phyloP scores from a whole-genome alignment of 1,284 basidiomycete genomes.

The Ustilago lituana region DNA sequence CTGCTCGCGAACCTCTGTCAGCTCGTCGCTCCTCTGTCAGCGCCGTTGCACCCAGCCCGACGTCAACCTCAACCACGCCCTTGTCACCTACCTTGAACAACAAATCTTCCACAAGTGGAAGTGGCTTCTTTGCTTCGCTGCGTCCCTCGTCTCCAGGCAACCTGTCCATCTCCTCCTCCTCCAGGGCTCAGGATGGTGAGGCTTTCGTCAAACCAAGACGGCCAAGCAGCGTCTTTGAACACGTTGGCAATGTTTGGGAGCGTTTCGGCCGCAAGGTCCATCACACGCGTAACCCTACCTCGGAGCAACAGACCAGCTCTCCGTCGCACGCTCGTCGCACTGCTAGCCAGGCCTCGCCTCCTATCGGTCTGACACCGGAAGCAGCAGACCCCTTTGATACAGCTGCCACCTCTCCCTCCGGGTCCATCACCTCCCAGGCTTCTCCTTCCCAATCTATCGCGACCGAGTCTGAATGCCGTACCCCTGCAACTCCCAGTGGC shows the following conservation, averaged over 20 bases:
- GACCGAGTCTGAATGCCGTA: slow-evolving; percentile 36
- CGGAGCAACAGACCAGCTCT: slow-evolving; percentile 30
- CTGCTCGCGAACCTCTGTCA: slow-evolving; percentile 1
- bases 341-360: slow-evolving; percentile 29
- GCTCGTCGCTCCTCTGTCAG: slow-evolving; percentile 19
- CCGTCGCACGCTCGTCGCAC: slow-evolving; percentile 20
- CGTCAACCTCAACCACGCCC: slow-evolving; percentile 14
- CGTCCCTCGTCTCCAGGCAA: slow-evolving; percentile 44
- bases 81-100: slow-evolving; percentile 29
- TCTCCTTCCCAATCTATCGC: slow-evolving; percentile 34
- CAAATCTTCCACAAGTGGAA: slow-evolving; percentile 15
- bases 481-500: slow-evolving; percentile 22
- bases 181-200: slow-evolving; percentile 21
- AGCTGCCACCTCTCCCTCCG: slow-evolving; percentile 19
- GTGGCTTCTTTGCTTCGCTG: slow-evolving; percentile 47
- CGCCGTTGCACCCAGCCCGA: slow-evolving; percentile 10
- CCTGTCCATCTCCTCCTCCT: slow-evolving; percentile 6
- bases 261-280: slow-evolving; percentile 55
- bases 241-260: slow-evolving; percentile 58
- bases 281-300: slow-evolving; percentile 30
- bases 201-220: slow-evolving; percentile 19
- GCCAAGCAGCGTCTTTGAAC: slow-evolving; percentile 60
- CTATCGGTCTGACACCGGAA: slow-evolving; percentile 26
- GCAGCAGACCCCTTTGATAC: slow-evolving; percentile 13
- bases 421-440: slow-evolving; percentile 25